A percentile compares a stretch with the other conserved stretches of the same genome.
Evolutionary conservation across 1,284 basidiomycete genomes (phyloP).

Genomic region (Ceratobasidium sp.): DNA sequence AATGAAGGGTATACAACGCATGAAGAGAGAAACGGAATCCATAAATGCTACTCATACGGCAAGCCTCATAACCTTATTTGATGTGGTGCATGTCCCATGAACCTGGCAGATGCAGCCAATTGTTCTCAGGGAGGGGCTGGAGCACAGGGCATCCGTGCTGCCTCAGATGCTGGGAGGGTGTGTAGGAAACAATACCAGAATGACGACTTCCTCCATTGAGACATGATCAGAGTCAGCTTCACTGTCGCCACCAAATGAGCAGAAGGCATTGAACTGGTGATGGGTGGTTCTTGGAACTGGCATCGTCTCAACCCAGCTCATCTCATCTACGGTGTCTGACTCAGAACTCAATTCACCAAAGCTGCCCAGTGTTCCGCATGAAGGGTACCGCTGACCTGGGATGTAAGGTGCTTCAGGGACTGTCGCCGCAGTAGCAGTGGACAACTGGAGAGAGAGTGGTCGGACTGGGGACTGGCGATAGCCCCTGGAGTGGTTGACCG

Average conservation of each 20-base stretch:
- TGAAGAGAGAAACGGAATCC: constrained; percentile 9
- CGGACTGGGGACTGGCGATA: not conserved
- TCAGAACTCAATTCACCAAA: constrained; percentile 3
- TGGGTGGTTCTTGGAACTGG: not conserved
- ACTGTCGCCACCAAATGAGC: constrained; percentile 4
- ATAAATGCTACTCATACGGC: not conserved
- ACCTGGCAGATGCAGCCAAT: constrained; percentile 29
- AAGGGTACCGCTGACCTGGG: constrained; percentile 16
- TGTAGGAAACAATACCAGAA: not conserved
- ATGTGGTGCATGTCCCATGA: constrained; percentile 38
- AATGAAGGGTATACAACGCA: constrained; percentile 29
- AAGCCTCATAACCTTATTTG: constrained; percentile 5
- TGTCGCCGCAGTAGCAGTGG: constrained; percentile 16
- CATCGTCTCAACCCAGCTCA: constrained; percentile 21
- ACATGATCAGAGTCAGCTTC: constrained; percentile 28
- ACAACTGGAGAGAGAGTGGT: constrained; percentile 15
- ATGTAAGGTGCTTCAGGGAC: constrained; percentile 30
- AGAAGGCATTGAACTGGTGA: constrained; percentile 1
- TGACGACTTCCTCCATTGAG: constrained; percentile 9
- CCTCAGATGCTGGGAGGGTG: constrained; percentile 1
- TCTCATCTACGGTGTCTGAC: constrained; percentile 1
- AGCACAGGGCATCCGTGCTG: constrained; percentile 5
- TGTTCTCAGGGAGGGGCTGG: constrained; percentile 1
- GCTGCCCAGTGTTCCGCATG: constrained; percentile 2
- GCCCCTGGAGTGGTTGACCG: not conserved